Conservation (phyloP, 1,284 basidiomycete genomes). For the Polyporus tsugae region DNA sequence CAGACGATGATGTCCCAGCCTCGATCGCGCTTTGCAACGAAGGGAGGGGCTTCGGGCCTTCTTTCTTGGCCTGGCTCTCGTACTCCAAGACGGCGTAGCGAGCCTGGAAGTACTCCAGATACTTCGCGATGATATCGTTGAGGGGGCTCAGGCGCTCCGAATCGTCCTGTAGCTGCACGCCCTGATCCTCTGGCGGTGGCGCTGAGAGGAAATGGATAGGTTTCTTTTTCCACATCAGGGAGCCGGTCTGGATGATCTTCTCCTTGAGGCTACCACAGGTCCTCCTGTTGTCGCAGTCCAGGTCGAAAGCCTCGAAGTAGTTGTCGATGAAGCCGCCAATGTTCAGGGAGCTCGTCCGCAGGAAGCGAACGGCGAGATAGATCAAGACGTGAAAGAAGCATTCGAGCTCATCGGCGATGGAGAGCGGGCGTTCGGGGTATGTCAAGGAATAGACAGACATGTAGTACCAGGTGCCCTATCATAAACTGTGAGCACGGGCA, state of each 20-base stretch:
- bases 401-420: slow-evolving; percentile 24
- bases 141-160: neutral
- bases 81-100: slow-evolving; percentile 3
- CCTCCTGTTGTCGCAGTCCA: neutral
- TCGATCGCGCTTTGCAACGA: neutral
- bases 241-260: neutral
- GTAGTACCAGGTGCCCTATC: slow-evolving; percentile 28
- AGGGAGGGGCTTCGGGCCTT: neutral
- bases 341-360: neutral
- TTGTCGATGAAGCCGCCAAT: slow-evolving; percentile 4
- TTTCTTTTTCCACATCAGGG: neutral
- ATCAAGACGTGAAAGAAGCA: slow-evolving; percentile 27
- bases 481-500: neutral
- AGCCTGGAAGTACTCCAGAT: slow-evolving; percentile 5
- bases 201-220: neutral
- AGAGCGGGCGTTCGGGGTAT: neutral
- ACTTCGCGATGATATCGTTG: neutral
- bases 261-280: neutral
- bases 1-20: neutral
- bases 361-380: slow-evolving; percentile 15
- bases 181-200: neutral
- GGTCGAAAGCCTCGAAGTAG: slow-evolving; percentile 7
- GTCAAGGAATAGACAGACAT: slow-evolving; percentile 15
- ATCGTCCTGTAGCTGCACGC: neutral
- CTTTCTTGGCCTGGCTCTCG: neutral